phyloP scores from a whole-genome alignment of 805 yeast species.

The Wickerhamiella azyma region DNA sequence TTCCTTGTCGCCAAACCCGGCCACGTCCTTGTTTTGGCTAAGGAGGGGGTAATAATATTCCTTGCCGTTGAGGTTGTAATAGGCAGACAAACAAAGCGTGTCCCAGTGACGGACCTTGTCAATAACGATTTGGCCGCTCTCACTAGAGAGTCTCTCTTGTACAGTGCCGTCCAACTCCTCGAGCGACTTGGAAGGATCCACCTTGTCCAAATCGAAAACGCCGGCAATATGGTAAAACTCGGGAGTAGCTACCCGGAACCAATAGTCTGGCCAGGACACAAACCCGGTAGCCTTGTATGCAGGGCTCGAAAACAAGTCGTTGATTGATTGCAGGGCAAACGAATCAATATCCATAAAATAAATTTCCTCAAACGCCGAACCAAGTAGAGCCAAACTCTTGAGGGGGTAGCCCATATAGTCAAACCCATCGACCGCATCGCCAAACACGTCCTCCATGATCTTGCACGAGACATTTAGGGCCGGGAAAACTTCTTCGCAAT shows the following conservation, averaged over 20 bases:
- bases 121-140: conserved; percentile 52
- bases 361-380: conserved; percentile 61
- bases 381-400: conserved; percentile 55
- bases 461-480: conserved; percentile 54
- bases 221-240: conserved; percentile 56
- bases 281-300: conserved; percentile 41
- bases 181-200: conserved; percentile 28
- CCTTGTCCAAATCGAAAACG: conserved; percentile 17
- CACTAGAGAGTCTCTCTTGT: conserved; percentile 52
- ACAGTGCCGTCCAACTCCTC: conserved; percentile 37
- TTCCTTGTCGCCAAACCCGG: conserved; percentile 74
- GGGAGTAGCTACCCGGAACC: conserved; percentile 77
- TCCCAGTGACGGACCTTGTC: conserved; percentile 44
- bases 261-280: conserved; percentile 73
- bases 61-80: conserved; percentile 55
- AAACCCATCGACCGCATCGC: conserved; percentile 35
- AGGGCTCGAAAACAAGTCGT: conserved; percentile 40
- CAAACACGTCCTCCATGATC: conserved; percentile 48
- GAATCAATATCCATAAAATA: conserved; percentile 66
- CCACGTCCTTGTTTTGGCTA: conserved; percentile 36
- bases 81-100: conserved; percentile 44
- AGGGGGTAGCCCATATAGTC: conserved; percentile 52
- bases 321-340: conserved; percentile 54
- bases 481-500: conserved; percentile 55
- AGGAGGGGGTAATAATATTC: conserved; percentile 43